Evolutionary conservation across 306 rosid species (phyloP), one percentile per base, ranked within the genome.

Genomic region (Amphicarpaea edgeworthii): DNA sequence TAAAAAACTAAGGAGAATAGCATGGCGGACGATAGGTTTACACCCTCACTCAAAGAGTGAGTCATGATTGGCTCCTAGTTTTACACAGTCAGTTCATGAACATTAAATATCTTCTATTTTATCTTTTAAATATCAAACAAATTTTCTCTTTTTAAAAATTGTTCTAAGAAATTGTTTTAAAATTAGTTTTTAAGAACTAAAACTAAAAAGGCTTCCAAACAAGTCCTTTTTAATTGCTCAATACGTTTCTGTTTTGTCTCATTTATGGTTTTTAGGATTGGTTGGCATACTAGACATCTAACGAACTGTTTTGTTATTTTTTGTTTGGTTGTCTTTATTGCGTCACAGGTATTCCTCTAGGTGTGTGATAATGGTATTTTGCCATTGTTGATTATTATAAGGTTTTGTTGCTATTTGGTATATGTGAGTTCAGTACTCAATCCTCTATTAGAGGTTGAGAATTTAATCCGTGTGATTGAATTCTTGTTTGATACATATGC

Each of bases 181-280:
- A n/a, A n/a, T n/a, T n/a, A n/a, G n/a, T n/a, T n/a, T n/a, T n/a
- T n/a, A n/a, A n/a, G n/a, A n/a, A n/a, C n/a, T n/a, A n/a, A n/a
- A n/a, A n/a, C n/a, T n/a, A n/a, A n/a, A n/a, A n/a, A n/a, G n/a
- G n/a, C n/a, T n/a, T n/a, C n/a, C n/a, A n/a, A n/a, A n/a, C n/a
- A n/a, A n/a, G n/a, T n/a, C n/a, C n/a, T n/a, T 60, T 51, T 62
- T 81, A 43, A 76, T 76, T 76, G 45, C 54, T 10, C 55, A 70
- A 32, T 24, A 53, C 11, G 19, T 28, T 60, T 70, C 9, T 11
- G 32, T 51, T 69, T 61, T 81, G 80, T 72, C 54, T 68, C 40
- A 3, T 28, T 28, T 23, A 10, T 50, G 68, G 30, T 76, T 70
- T 70, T 61, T 26, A 30, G 61, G 76, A 70, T 10, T 60, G 37